These are phyloP conservation scores for Komagataella pastoris DNA, from an alignment of 805 yeast species.

Conservation along the genomic window DNA sequence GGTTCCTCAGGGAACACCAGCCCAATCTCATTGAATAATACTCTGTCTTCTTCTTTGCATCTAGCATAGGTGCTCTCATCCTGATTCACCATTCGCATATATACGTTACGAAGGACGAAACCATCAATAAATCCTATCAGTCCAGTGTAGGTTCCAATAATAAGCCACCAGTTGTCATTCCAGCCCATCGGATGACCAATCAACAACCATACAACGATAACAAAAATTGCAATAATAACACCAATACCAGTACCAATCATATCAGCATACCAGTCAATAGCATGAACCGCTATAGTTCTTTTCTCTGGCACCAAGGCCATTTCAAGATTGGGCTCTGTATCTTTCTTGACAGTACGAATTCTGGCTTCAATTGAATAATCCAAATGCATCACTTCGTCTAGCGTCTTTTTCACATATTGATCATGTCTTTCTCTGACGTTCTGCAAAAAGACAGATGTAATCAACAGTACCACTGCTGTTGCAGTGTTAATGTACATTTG, in stretches of 20 bases:
- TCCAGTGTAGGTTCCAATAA: conserved; percentile 33
- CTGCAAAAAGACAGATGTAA: conserved; percentile 22
- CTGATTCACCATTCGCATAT: conserved; percentile 13
- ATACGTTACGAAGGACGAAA: conserved; percentile 24
- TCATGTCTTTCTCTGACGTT: conserved; percentile 25
- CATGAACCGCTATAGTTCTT: conserved; percentile 4
- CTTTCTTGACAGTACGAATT: conserved; percentile 11
- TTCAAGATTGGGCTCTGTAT: conserved; percentile 11
- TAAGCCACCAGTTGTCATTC: conserved; percentile 29
- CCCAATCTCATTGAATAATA: conserved; percentile 15
- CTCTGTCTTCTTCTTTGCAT: conserved; percentile 19
- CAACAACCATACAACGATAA: conserved; percentile 22
- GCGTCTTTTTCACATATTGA: conserved; percentile 11
- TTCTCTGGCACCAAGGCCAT: neutral
- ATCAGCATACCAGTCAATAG: conserved; percentile 25
- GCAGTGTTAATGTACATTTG: conserved; percentile 29
- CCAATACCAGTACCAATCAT: conserved; percentile 30
- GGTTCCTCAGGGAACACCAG: conserved; percentile 7
- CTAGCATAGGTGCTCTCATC: conserved; percentile 11
- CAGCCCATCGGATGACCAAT: conserved; percentile 22
- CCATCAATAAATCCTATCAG: conserved; percentile 29
- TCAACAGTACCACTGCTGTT: conserved; percentile 21
- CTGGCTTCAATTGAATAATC: conserved; percentile 17
- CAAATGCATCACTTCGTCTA: conserved; percentile 8
- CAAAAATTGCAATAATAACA: conserved; percentile 17